Conservation (phyloP, 2,329 filamentous ascomycete species). For the Nigrospora sphaerica region DNA sequence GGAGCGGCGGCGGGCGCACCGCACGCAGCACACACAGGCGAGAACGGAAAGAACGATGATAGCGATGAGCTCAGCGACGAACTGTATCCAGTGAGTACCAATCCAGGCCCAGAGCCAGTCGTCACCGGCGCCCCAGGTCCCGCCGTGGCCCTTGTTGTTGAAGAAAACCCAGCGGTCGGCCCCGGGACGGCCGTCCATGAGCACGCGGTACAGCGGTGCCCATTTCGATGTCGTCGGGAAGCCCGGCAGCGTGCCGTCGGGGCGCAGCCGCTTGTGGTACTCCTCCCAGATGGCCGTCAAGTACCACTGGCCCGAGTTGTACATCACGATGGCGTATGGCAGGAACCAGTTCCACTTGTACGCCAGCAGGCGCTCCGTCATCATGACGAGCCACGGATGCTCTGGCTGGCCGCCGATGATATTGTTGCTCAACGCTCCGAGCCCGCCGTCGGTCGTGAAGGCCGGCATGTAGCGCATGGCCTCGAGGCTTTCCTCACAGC, state of each 20-base stretch:
- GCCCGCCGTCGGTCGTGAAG: slow-evolving; percentile 48
- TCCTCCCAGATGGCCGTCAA: slow-evolving; percentile 65
- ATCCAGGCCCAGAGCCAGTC: slow-evolving; percentile 12
- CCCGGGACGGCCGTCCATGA: slow-evolving; percentile 19
- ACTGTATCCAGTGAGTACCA: background rate
- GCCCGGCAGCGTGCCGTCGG: slow-evolving; percentile 12
- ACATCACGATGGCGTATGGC: slow-evolving; percentile 72
- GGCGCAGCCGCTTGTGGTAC: slow-evolving; percentile 31
- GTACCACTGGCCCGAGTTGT: slow-evolving; percentile 63
- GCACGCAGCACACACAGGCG: background rate
- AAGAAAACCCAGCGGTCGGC: slow-evolving; percentile 20
- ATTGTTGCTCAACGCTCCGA: slow-evolving; percentile 45
- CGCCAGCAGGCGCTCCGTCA: slow-evolving; percentile 54
- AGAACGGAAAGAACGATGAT: background rate
- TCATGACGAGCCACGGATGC: slow-evolving; percentile 63
- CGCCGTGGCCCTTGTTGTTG: slow-evolving; percentile 12
- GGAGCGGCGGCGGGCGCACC: background rate
- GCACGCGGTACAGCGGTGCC: slow-evolving; percentile 13
- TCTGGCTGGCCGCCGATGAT: slow-evolving; percentile 61
- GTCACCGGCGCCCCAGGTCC: slow-evolving; percentile 24
- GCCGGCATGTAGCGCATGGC: slow-evolving; percentile 59
- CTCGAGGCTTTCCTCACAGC: slow-evolving; percentile 60
- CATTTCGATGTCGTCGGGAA: slow-evolving; percentile 6
- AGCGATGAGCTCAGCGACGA: background rate
- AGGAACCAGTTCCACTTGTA: slow-evolving; percentile 63